A percentile compares a stretch with the other conserved stretches of the same genome.
These are phyloP conservation scores for Ambrosia trifida DNA, from an alignment of 129 eudicot genomes.

Conservation along the genomic window DNA sequence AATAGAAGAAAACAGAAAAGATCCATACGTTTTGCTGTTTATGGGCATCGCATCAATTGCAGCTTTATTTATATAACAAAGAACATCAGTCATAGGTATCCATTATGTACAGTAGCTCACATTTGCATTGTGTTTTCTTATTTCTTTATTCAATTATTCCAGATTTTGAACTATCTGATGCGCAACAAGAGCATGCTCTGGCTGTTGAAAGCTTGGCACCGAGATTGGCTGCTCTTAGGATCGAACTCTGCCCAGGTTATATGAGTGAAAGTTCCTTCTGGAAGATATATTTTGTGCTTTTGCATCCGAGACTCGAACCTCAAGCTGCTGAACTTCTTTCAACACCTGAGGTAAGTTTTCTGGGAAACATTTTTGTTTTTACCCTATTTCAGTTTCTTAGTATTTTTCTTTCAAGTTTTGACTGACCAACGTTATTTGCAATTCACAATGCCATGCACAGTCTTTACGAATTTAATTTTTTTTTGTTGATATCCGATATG, in stretches of 20 bases:
- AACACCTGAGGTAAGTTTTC: slow-evolving; percentile 70
- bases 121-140: not conserved
- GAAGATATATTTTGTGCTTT: slow-evolving; percentile 90
- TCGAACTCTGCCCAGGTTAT: slow-evolving; percentile 86
- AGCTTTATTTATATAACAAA: not conserved
- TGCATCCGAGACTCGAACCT: slow-evolving; percentile 80
- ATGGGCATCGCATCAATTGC: slow-evolving; percentile 12
- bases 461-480: not conserved
- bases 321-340: slow-evolving; percentile 76
- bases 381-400: not conserved
- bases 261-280: slow-evolving; percentile 84
- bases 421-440: not conserved
- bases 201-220: slow-evolving; percentile 92
- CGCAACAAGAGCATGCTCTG: slow-evolving; percentile 97
- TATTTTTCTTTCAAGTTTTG: not conserved
- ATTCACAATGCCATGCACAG: not conserved
- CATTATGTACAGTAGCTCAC: not conserved
- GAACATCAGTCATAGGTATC: slow-evolving; percentile 1
- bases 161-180: slow-evolving; percentile 90
- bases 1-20: not conserved
- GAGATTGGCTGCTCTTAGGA: slow-evolving; percentile 81
- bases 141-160: not conserved
- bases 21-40: not conserved
- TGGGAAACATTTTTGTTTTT: not conserved
- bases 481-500: not conserved